Conservation (phyloP, 2,329 filamentous ascomycete genomes). For the Aureobasidium sp. region DNA sequence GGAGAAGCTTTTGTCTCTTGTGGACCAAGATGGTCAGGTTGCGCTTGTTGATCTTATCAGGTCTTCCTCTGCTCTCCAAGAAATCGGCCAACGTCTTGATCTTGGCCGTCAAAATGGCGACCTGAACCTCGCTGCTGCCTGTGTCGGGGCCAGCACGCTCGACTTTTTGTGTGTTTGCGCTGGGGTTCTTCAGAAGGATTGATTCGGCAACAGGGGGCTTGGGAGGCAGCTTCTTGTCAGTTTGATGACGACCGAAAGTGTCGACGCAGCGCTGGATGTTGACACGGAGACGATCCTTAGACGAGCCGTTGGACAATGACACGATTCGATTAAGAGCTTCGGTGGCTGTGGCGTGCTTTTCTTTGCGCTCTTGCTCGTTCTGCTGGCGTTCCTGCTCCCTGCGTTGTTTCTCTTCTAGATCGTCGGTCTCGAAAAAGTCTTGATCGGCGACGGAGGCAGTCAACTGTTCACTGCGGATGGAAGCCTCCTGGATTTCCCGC, state of each 20-base stretch:
- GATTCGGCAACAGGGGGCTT: slow-evolving; percentile 43
- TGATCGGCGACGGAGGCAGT: slow-evolving; percentile 46
- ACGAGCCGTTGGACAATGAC: slow-evolving; percentile 65
- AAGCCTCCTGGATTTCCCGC: slow-evolving; percentile 56
- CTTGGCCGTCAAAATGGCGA: slow-evolving; percentile 89
- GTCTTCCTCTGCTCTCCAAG: slow-evolving; percentile 61
- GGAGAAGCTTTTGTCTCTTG: slow-evolving; percentile 76
- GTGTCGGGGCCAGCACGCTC: slow-evolving; percentile 83
- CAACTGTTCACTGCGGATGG: slow-evolving; percentile 60
- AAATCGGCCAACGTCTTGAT: slow-evolving; percentile 73
- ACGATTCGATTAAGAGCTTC: slow-evolving; percentile 75
- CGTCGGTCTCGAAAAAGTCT: slow-evolving; percentile 8
- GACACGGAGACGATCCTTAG: slow-evolving; percentile 67
- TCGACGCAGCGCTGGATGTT: slow-evolving; percentile 81
- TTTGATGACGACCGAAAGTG: slow-evolving; percentile 84
- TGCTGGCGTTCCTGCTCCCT: slow-evolving; percentile 36
- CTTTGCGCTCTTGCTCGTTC: slow-evolving; percentile 18
- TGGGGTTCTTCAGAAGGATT: slow-evolving; percentile 33
- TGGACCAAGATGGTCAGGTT: slow-evolving; percentile 82
- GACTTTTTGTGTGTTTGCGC: slow-evolving; percentile 32
- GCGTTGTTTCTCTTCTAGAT: slow-evolving; percentile 18
- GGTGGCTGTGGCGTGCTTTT: slow-evolving; percentile 57
- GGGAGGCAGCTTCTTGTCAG: slow-evolving; percentile 60
- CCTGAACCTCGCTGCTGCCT: slow-evolving; percentile 94
- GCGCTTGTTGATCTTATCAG: slow-evolving; percentile 90